Base-by-base conservation (phyloP, 1,284 basidiomycete genomes). In the Ceratobasidium sp. region DNA sequence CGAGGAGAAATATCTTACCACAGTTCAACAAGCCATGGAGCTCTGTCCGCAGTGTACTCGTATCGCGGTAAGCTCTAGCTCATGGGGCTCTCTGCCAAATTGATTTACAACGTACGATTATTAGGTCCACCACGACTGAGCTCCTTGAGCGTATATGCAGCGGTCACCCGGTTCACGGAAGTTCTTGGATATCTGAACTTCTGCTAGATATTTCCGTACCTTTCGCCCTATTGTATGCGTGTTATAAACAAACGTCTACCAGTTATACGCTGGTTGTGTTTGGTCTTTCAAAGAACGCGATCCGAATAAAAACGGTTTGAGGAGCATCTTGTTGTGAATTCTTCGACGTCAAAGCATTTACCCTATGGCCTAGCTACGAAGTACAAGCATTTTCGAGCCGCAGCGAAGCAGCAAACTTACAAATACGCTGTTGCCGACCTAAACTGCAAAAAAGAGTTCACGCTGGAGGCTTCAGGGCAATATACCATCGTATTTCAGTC, bases 21-120 rank as follows among this genome's bases (percentile, higher is more conserved):
- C 71, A 18, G 40, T n/a, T 26, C 40, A 73, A 28, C 71, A 73
- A 51, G 71, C 71, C 2, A 61, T 73, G 71, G 71, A 73, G n/a
- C 58, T 73, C 26, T 73, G 71, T 60, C 71, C 71, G 20, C 40
- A 46, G 9, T 58, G 58, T 49, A 23, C n/a, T n/a, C 56, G 58
- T 10, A 63, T 73, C 46, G 71, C 28, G 20, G 71, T 73, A 28
- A 61, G 71, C 63, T 9, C n/a, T n/a, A n/a, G n/a, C n/a, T n/a
- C n/a, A n/a, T n/a, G n/a, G n/a, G n/a, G n/a, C n/a, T n/a, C n/a
- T n/a, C n/a, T n/a, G n/a, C n/a, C n/a, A n/a, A n/a, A n/a, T n/a
- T n/a, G n/a, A n/a, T 28, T 60, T 28, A 60, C 26, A 12, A 3
- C 23, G 7, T 28, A 39, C 20, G 58, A 26, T 15, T 9, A 28